Evolutionary conservation across 768 basidiomycete genomes (phyloP), one percentile per base, ranked within the genome.

Genomic region (Amanita muscaria): DNA sequence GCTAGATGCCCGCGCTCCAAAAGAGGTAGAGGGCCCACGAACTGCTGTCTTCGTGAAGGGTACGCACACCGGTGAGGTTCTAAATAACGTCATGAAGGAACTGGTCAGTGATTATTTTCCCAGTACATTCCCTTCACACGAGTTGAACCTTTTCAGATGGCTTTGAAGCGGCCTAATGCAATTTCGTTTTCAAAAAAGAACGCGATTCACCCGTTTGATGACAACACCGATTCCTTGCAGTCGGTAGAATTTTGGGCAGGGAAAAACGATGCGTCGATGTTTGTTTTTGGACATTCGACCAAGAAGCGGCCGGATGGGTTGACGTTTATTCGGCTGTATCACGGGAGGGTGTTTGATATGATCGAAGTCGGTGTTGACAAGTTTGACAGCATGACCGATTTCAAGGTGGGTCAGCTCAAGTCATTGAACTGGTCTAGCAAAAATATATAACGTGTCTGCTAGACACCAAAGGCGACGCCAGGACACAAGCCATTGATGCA

Each of bases 131-230:
- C 18, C 7, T 2, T 14, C 23, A 23, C 16, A 16, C 5, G 22
- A 14, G 33, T 42, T 48, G 1, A 46, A 42, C n/a, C 19, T 23
- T n/a, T n/a, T 14, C 44, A 96, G 93, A 92, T 93, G 82, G 80
- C 88, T 2, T 74, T 98, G 49, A 98, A 98, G 63, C 83, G 87
- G 46, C 94, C 96, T 0, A 53, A 94, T 56, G 83, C 83, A 1
- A 85, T 98, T 49, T 77, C 89, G 10, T 99, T 98, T 67, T 87
- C 84, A 36, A 96, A 93, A 62, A 94, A 96, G 64, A 98, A 98
- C 60, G 59, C 65, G 19, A 76, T 98, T 9, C 82, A 84, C 31
- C 96, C 96, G 4, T 98, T 99, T 58, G 94, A 98, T 54, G 73
- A 87, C 46, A 58, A 74, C 16, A 65, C 80, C 3, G 57, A 55